Percentiles rank a stretch among this genome's conserved stretches.
phyloP scores from a whole-genome alignment of 2,329 filamentous ascomycete genomes.

The Grosmannia serpens region DNA sequence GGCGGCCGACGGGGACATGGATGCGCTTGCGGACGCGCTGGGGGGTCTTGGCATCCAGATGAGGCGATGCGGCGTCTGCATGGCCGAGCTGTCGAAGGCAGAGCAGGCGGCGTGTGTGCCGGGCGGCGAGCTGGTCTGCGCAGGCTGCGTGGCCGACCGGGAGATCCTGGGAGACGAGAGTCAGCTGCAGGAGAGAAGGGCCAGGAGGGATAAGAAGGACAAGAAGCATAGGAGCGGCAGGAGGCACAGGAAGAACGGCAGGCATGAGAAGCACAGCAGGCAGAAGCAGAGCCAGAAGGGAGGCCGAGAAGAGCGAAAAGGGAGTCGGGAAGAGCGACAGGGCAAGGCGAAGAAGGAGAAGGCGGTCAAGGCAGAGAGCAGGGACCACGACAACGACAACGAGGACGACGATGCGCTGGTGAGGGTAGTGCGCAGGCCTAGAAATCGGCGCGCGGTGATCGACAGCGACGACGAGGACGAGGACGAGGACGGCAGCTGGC shows the following conservation, averaged over 20 bases:
- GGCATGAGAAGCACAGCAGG: slow-evolving; percentile 19
- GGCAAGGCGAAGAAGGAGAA: slow-evolving; percentile 17
- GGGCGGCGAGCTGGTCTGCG: slow-evolving; percentile 41
- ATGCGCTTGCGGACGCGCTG: slow-evolving; percentile 76
- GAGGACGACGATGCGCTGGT: not conserved
- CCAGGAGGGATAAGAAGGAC: slow-evolving; percentile 22
- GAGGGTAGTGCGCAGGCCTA: slow-evolving; percentile 21
- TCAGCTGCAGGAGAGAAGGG: slow-evolving; percentile 25
- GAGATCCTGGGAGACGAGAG: slow-evolving; percentile 43
- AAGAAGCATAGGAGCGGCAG: slow-evolving; percentile 25
- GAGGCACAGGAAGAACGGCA: slow-evolving; percentile 21
- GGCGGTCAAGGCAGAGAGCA: not conserved
- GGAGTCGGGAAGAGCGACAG: slow-evolving; percentile 25
- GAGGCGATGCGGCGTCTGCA: slow-evolving; percentile 77
- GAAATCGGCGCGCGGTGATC: slow-evolving; percentile 44
- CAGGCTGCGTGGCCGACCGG: slow-evolving; percentile 65
- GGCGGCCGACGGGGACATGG: slow-evolving; percentile 53
- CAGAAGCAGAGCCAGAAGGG: slow-evolving; percentile 14
- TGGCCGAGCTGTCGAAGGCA: slow-evolving; percentile 49
- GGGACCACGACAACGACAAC: not conserved
- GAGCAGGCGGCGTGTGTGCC: slow-evolving; percentile 30
- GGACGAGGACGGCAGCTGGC: slow-evolving; percentile 56
- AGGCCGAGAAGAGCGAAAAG: slow-evolving; percentile 22
- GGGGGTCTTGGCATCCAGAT: slow-evolving; percentile 68
- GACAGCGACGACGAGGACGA: slow-evolving; percentile 49